A percentile compares a stretch with the other conserved stretches of the same genome.
These are phyloP conservation scores for Babesia divergens DNA, from an alignment of 169 alveolate genomes.

Conservation along the genomic window DNA sequence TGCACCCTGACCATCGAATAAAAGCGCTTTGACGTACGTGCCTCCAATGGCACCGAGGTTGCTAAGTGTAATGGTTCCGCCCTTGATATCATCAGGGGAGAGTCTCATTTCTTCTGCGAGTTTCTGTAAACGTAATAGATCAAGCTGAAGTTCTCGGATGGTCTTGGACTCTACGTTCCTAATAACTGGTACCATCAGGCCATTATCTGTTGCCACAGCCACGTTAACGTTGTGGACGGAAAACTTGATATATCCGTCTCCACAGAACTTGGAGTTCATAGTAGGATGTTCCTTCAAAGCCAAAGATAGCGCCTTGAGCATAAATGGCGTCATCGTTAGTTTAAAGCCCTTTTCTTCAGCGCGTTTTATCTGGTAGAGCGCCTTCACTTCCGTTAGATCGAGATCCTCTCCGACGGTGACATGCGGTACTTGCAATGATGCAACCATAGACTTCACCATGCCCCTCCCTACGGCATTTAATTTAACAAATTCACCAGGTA, in stretches of 20 bases:
- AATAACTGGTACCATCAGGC: slow-evolving; percentile 91
- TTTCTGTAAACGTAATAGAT: slow-evolving; percentile 77
- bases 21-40: slow-evolving; percentile 87
- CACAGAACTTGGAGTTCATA: slow-evolving; percentile 82
- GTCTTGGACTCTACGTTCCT: slow-evolving; percentile 85
- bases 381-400: slow-evolving; percentile 64
- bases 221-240: slow-evolving; percentile 88
- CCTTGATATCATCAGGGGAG: slow-evolving; percentile 80
- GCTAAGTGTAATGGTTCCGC: slow-evolving; percentile 89
- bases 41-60: slow-evolving; percentile 94
- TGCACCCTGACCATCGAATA: slow-evolving; percentile 89
- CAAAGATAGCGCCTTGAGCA: slow-evolving; percentile 87
- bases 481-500: slow-evolving; percentile 15
- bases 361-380: slow-evolving; percentile 10
- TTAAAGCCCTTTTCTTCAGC: slow-evolving; percentile 61
- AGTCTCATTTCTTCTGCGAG: slow-evolving; percentile 78
- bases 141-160: slow-evolving; percentile 85
- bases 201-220: slow-evolving; percentile 90
- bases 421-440: slow-evolving; percentile 76
- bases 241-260: slow-evolving; percentile 66
- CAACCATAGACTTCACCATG: slow-evolving; percentile 84
- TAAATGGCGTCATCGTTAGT: slow-evolving; percentile 86
- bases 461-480: slow-evolving; percentile 60
- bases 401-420: slow-evolving; percentile 74
- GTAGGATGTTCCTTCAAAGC: slow-evolving; percentile 84